These are phyloP conservation scores for Aureobasidium pullulans DNA, from an alignment of 2,329 filamentous ascomycete genomes.

Conservation along the genomic window DNA sequence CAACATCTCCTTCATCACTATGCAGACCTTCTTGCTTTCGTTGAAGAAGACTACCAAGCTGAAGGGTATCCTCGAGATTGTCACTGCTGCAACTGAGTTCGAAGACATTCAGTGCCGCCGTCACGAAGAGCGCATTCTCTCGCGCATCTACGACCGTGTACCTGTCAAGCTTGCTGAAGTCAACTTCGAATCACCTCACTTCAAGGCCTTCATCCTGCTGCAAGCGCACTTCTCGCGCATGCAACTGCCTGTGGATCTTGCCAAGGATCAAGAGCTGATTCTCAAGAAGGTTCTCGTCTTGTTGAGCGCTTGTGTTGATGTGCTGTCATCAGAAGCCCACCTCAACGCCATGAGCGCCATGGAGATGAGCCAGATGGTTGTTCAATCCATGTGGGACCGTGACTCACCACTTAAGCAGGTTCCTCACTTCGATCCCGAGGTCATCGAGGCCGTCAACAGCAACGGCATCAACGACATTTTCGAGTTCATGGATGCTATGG, in stretches of 20 bases:
- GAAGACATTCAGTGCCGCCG: conserved; percentile 90
- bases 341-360: conserved; percentile 97
- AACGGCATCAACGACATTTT: conserved; percentile 87
- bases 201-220: conserved; percentile 95
- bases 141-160: conserved; percentile 86
- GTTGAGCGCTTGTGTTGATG: conserved; percentile 86
- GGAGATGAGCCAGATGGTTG: conserved; percentile 99
- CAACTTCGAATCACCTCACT: conserved; percentile 87
- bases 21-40: conserved; percentile 96
- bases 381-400: conserved; percentile 98
- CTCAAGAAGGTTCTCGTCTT: conserved; percentile 78
- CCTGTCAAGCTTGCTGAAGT: conserved; percentile 91
- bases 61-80: conserved; percentile 93
- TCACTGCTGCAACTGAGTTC: conserved; percentile 94
- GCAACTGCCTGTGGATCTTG: conserved; percentile 90
- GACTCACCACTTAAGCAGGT: conserved; percentile 97
- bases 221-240: conserved; percentile 97
- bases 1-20: conserved; percentile 98
- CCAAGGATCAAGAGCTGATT: conserved; percentile 89
- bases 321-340: conserved; percentile 90
- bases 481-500: conserved; percentile 99
- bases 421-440: conserved; percentile 80
- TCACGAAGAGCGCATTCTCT: conserved; percentile 80
- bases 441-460: conserved; percentile 73
- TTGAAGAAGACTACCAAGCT: conserved; percentile 83